Conservation (phyloP, 805 yeast species). For the Lipomyces sp. region DNA sequence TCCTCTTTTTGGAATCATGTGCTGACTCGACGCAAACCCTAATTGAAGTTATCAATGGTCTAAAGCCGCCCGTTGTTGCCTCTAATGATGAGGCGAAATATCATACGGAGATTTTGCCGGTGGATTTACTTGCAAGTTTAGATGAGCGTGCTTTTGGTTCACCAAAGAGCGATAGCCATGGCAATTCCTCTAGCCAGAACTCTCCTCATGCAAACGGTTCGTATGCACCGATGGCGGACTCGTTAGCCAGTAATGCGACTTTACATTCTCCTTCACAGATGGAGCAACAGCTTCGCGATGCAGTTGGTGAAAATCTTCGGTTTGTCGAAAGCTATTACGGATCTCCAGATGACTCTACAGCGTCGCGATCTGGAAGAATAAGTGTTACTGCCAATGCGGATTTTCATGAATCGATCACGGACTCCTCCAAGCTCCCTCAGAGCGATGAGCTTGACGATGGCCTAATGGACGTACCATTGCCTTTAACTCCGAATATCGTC, state of each 20-base stretch:
- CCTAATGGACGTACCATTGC: slow-evolving; percentile 18
- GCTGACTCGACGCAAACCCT: slow-evolving; percentile 85
- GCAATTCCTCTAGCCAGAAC: slow-evolving; percentile 6
- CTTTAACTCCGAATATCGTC: slow-evolving; percentile 2
- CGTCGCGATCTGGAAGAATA: not conserved
- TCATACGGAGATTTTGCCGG: slow-evolving; percentile 48
- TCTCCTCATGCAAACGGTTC: not conserved
- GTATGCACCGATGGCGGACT: not conserved
- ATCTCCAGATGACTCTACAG: slow-evolving; percentile 1
- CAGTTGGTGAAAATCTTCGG: slow-evolving; percentile 38
- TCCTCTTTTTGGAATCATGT: slow-evolving; percentile 51
- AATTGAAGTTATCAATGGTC: slow-evolving; percentile 67
- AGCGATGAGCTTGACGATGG: slow-evolving; percentile 5
- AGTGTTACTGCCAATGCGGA: not conserved
- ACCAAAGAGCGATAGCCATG: not conserved
- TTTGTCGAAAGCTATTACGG: slow-evolving; percentile 46
- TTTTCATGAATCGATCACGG: slow-evolving; percentile 2
- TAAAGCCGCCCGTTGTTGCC: slow-evolving; percentile 69
- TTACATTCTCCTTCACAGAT: slow-evolving; percentile 5
- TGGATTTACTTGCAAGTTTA: slow-evolving; percentile 52
- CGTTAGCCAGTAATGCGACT: not conserved
- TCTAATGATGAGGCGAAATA: slow-evolving; percentile 62
- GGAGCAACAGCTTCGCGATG: slow-evolving; percentile 16
- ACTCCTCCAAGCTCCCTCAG: slow-evolving; percentile 5
- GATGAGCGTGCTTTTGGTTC: slow-evolving; percentile 47